Conservation (phyloP, 352 stramenopile genomes). For the Blastocystis sp. region DNA sequence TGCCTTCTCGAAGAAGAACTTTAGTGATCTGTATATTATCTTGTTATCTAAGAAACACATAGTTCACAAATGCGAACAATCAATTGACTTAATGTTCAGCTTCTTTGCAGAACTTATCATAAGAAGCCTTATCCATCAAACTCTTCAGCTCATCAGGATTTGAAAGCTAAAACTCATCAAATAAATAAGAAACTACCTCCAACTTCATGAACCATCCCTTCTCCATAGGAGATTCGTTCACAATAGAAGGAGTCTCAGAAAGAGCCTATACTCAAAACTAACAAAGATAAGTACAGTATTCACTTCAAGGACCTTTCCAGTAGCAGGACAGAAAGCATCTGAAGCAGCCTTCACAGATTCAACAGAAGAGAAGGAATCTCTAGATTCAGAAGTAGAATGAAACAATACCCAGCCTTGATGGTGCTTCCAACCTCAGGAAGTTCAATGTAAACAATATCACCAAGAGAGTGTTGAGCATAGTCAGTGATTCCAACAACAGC, state of each 20-base stretch:
- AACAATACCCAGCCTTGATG: slow-evolving; percentile 69
- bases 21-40: slow-evolving; percentile 20
- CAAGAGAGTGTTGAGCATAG: slow-evolving; percentile 88
- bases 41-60: neutral
- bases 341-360: slow-evolving; percentile 96
- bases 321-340: slow-evolving; percentile 83
- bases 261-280: slow-evolving; percentile 37
- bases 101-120: slow-evolving; percentile 64
- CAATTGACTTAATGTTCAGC: slow-evolving; percentile 51
- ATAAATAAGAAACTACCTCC: slow-evolving; percentile 43
- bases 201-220: slow-evolving; percentile 65
- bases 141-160: slow-evolving; percentile 61
- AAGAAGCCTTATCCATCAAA: slow-evolving; percentile 64
- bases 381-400: slow-evolving; percentile 64
- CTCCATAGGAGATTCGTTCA: slow-evolving; percentile 64
- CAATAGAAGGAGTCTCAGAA: slow-evolving; percentile 60
- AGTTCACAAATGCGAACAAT: neutral
- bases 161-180: slow-evolving; percentile 51
- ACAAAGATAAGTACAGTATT: slow-evolving; percentile 73
- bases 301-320: slow-evolving; percentile 82
- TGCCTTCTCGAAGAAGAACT: neutral
- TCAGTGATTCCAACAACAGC: slow-evolving; percentile 85
- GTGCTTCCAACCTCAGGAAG: slow-evolving; percentile 83
- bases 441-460: slow-evolving; percentile 93
- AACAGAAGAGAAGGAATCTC: slow-evolving; percentile 86